These are phyloP conservation scores for Endocalyx cinctus DNA, from an alignment of 2,329 filamentous ascomycete species.

Conservation along the genomic window DNA sequence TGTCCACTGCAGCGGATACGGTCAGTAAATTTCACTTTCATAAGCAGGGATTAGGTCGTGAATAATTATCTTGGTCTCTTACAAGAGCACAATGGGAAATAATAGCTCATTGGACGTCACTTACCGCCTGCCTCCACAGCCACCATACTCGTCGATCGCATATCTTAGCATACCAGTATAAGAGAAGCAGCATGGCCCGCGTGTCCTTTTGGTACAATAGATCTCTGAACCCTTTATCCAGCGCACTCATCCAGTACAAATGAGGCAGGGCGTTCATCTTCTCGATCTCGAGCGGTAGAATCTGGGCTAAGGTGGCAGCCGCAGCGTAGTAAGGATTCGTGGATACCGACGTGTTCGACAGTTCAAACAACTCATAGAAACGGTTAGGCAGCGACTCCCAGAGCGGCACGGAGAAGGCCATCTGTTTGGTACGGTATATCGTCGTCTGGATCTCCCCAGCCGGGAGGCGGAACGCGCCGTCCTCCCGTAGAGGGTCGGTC, in stretches of 20 bases:
- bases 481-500: conserved; percentile 40
- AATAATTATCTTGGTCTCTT: no score
- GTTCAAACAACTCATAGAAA: not conserved
- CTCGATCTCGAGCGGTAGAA: conserved; percentile 30
- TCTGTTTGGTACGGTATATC: conserved; percentile 8
- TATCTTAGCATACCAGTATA: conserved; percentile 52
- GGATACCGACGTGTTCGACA: not conserved
- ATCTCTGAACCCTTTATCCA: conserved; percentile 37
- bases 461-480: conserved; percentile 44
- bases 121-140: conserved; percentile 40
- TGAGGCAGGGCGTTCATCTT: conserved; percentile 40
- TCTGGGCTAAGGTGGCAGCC: conserved; percentile 13
- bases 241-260: conserved; percentile 41
- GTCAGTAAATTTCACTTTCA: no score
- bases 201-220: conserved; percentile 48
- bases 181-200: conserved; percentile 49
- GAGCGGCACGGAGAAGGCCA: conserved; percentile 20
- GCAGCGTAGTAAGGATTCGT: not conserved
- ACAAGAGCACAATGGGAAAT: no score
- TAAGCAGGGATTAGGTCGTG: no score
- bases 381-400: not conserved
- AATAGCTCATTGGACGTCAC: no score
- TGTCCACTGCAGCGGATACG: no score
- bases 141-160: conserved; percentile 41
- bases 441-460: conserved; percentile 25